Evolutionary conservation across 495 filamentous ascomycete genomes (phyloP).

Genomic region (Lophiotrema nucula): DNA sequence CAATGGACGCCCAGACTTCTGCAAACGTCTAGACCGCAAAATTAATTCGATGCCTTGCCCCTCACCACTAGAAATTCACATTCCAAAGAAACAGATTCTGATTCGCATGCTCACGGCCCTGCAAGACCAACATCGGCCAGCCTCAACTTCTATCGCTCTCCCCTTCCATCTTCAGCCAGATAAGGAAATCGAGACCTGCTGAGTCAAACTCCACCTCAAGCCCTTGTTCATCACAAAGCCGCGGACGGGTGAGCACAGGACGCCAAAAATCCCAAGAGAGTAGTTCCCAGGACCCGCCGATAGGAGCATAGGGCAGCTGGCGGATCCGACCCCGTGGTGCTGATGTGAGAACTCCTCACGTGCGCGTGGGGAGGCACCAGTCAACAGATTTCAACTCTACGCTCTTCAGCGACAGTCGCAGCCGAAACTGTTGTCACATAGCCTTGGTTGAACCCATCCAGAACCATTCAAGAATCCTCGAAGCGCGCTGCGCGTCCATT

Average conservation of each 20-base stretch:
- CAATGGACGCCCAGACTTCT: background rate
- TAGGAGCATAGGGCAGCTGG: background rate
- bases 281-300: background rate
- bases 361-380: too few relatives aligned
- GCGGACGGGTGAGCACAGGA: background rate
- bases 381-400: too few relatives aligned
- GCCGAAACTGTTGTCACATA: too few relatives aligned
- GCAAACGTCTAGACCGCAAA: background rate
- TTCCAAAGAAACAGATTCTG: background rate
- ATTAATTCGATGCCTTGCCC: background rate
- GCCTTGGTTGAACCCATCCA: too few relatives aligned
- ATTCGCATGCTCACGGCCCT: background rate
- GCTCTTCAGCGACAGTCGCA: too few relatives aligned
- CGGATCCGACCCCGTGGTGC: background rate
- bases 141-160: background rate
- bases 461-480: too few relatives aligned
- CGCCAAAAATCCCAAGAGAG: background rate
- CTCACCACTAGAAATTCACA: background rate
- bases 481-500: too few relatives aligned
- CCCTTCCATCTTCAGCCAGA: background rate
- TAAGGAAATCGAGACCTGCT: background rate
- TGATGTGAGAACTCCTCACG: too few relatives aligned
- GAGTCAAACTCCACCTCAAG: background rate
- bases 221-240: background rate
- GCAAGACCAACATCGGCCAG: background rate